Evolutionary conservation across 2,329 filamentous ascomycete species (phyloP).

Genomic region (Graphiopsis chlorocephala): DNA sequence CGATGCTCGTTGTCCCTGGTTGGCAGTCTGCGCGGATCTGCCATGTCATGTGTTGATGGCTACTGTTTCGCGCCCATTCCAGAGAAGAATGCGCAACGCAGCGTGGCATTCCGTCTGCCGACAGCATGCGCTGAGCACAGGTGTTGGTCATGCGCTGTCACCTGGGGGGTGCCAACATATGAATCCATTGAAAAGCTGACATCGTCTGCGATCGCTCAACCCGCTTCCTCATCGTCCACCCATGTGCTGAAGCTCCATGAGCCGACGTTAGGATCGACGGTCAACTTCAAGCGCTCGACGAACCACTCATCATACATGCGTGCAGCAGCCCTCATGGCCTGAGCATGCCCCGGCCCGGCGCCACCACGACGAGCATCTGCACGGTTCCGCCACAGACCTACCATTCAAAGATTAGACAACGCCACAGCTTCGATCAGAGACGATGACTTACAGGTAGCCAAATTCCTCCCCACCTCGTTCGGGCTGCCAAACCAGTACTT

Average conservation of each 20-base stretch:
- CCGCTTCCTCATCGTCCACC: background rate
- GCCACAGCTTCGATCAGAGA: background rate
- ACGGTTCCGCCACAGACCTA: constrained; percentile 63
- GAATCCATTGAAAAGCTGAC: background rate
- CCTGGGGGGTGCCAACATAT: background rate
- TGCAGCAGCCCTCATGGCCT: constrained; percentile 14
- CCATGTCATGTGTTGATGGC: background rate
- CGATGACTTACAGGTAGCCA: constrained; percentile 63
- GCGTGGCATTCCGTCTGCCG: background rate
- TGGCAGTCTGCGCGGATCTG: background rate
- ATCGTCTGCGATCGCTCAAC: background rate
- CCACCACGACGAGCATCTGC: constrained; percentile 62
- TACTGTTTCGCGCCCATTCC: background rate
- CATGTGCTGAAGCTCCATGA: constrained; percentile 14
- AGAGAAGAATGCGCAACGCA: background rate
- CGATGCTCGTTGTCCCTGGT: background rate
- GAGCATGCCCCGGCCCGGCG: constrained; percentile 52
- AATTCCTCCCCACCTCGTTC: constrained; percentile 67
- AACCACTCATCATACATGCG: constrained; percentile 18
- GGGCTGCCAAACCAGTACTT: constrained; percentile 90
- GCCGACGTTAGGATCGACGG: constrained; percentile 10
- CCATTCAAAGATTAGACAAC: constrained; percentile 34
- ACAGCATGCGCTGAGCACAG: background rate
- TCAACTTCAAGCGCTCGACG: constrained; percentile 16
- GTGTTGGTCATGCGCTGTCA: background rate